phyloP scores from a whole-genome alignment of 2,329 filamentous ascomycete genomes.

The Diaporthe ampelina region DNA sequence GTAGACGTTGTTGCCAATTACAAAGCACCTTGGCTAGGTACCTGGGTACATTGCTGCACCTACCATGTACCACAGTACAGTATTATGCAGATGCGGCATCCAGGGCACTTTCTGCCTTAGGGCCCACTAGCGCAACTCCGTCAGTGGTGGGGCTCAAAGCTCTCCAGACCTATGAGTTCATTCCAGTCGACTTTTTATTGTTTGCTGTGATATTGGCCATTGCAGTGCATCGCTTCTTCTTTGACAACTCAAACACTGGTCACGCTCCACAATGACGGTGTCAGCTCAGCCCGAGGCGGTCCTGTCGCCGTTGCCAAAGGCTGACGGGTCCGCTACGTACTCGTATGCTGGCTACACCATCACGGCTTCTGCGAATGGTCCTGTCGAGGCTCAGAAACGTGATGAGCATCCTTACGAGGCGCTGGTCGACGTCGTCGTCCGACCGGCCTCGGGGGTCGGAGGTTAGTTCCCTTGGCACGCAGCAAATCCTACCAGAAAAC shows the following conservation, averaged over 20 bases:
- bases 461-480: constrained; percentile 62
- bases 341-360: constrained; percentile 83
- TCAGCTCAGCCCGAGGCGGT: constrained; percentile 64
- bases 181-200: constrained; percentile 20
- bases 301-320: constrained; percentile 74
- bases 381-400: constrained; percentile 87
- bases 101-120: constrained; percentile 15
- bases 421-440: constrained; percentile 88
- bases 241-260: constrained; percentile 32
- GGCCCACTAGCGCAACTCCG: constrained; percentile 16
- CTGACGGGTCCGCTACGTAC: constrained; percentile 86
- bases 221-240: constrained; percentile 26
- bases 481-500: constrained; percentile 26
- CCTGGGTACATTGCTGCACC: neutral
- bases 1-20: neutral
- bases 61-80: neutral
- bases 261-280: constrained; percentile 53
- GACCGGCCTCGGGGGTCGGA: constrained; percentile 87
- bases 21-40: constrained; percentile 22
- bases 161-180: constrained; percentile 40
- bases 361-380: constrained; percentile 90
- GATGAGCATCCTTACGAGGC: constrained; percentile 95
- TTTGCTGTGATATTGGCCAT: constrained; percentile 3
- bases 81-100: neutral
- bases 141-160: constrained; percentile 32